Conservation (phyloP, 805 yeast genomes). For the Candida sphagnicola region DNA sequence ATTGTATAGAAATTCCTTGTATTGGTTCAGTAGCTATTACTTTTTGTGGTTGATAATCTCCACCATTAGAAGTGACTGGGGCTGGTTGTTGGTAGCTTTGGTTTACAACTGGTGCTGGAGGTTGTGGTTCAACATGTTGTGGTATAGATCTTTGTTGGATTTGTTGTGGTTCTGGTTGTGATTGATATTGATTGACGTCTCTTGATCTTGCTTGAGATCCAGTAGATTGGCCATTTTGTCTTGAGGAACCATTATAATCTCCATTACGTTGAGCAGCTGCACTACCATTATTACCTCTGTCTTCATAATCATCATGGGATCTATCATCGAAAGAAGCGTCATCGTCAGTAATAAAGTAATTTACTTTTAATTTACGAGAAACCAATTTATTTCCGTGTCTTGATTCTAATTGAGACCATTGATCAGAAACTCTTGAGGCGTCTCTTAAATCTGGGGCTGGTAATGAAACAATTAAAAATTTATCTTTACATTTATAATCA, state of each 20-base stretch:
- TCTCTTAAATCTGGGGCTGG: slow-evolving; percentile 66
- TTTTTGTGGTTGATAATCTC: slow-evolving; percentile 8
- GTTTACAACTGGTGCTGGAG: background rate
- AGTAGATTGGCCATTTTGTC: slow-evolving; percentile 3
- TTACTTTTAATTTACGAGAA: slow-evolving; percentile 66
- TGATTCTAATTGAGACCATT: slow-evolving; percentile 72
- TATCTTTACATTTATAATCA: slow-evolving; percentile 82
- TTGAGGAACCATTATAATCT: slow-evolving; percentile 5
- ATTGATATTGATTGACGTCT: background rate
- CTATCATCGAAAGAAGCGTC: slow-evolving; percentile 12
- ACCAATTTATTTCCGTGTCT: slow-evolving; percentile 51
- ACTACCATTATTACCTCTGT: background rate
- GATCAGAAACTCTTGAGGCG: slow-evolving; percentile 54
- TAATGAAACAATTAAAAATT: slow-evolving; percentile 83
- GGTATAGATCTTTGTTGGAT: slow-evolving; percentile 1
- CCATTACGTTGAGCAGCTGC: slow-evolving; percentile 10
- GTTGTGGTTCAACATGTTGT: background rate
- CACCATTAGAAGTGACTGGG: slow-evolving; percentile 1
- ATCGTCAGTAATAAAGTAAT: slow-evolving; percentile 38
- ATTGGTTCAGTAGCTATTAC: slow-evolving; percentile 22
- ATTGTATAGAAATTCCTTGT: slow-evolving; percentile 51
- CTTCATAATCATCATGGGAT: background rate
- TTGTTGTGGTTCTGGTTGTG: background rate
- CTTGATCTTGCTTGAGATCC: background rate
- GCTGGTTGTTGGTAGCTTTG: slow-evolving; percentile 2